These are phyloP conservation scores for Magnaporthales sp. DNA, from an alignment of 2,329 filamentous ascomycete species.

Conservation along the genomic window DNA sequence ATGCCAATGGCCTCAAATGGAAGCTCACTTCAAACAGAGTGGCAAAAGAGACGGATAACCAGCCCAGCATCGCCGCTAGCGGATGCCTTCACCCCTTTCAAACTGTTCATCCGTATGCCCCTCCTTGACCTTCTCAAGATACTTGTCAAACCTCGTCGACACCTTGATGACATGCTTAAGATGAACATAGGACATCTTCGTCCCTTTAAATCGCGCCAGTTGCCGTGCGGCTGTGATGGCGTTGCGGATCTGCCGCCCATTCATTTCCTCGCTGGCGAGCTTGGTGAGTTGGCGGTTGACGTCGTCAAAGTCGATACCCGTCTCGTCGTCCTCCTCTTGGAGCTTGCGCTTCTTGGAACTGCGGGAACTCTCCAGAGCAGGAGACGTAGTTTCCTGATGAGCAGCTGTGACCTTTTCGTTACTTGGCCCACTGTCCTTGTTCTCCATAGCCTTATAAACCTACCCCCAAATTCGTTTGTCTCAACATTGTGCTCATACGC, in stretches of 20 bases:
- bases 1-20: no score
- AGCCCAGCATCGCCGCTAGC: no score
- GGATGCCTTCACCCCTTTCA: background rate
- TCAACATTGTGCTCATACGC: background rate
- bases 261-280: constrained; percentile 24
- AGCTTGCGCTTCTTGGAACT: background rate
- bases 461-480: background rate
- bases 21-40: no score
- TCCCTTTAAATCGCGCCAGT: constrained; percentile 13
- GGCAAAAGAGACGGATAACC: no score
- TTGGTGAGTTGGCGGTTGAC: constrained; percentile 15
- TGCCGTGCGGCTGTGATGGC: constrained; percentile 21
- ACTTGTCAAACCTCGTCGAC: constrained; percentile 6
- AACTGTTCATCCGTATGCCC: constrained; percentile 6
- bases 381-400: constrained; percentile 4
- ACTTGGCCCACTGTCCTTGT: no score
- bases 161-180: background rate
- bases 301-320: constrained; percentile 8
- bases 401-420: background rate
- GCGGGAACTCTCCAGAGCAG: constrained; percentile 11
- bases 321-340: background rate
- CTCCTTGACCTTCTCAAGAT: constrained; percentile 5
- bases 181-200: constrained; percentile 4
- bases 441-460: no score
- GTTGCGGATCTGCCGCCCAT: constrained; percentile 23